A percentile compares a stretch with the other conserved stretches of the same genome.
Evolutionary conservation across 2,329 filamentous ascomycete genomes (phyloP).

Genomic region (Cladosporium sp.): DNA sequence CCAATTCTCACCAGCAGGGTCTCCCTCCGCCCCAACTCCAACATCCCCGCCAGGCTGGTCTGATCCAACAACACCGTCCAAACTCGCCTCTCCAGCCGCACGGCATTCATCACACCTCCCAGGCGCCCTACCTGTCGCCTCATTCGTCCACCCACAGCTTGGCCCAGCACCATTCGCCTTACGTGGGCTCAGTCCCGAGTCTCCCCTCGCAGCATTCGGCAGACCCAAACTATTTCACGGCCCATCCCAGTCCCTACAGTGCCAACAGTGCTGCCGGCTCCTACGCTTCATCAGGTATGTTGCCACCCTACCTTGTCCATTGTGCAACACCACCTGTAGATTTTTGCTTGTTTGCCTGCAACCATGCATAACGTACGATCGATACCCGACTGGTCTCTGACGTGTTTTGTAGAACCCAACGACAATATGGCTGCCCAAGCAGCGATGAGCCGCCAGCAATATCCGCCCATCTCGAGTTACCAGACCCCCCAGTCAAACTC

Average conservation of each 20-base stretch:
- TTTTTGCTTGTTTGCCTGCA: not conserved
- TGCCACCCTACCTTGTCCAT: conserved; percentile 2
- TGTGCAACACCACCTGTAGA: conserved; percentile 1
- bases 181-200: conserved; percentile 66
- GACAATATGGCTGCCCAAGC: conserved; percentile 65
- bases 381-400: conserved; percentile 8
- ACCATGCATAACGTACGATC: conserved; percentile 20
- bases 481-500: conserved; percentile 95
- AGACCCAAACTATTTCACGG: conserved; percentile 72
- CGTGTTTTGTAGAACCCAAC: conserved; percentile 61
- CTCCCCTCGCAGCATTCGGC: conserved; percentile 62
- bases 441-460: conserved; percentile 65
- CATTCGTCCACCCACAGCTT: conserved; percentile 62
- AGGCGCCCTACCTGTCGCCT: conserved; percentile 19
- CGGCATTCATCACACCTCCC: conserved; percentile 17
- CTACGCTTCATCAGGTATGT: conserved; percentile 84
- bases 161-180: conserved; percentile 58
- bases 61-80: conserved; percentile 68
- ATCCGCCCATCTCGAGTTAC: conserved; percentile 77
- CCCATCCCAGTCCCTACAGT: conserved; percentile 80
- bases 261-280: conserved; percentile 77
- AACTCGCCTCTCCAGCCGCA: conserved; percentile 56
- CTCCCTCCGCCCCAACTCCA: conserved; percentile 65
- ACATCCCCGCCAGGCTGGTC: conserved; percentile 69
- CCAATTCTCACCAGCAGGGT: conserved; percentile 58